Conservation (phyloP, 768 basidiomycete species). For the Tricholoma sp. region DNA sequence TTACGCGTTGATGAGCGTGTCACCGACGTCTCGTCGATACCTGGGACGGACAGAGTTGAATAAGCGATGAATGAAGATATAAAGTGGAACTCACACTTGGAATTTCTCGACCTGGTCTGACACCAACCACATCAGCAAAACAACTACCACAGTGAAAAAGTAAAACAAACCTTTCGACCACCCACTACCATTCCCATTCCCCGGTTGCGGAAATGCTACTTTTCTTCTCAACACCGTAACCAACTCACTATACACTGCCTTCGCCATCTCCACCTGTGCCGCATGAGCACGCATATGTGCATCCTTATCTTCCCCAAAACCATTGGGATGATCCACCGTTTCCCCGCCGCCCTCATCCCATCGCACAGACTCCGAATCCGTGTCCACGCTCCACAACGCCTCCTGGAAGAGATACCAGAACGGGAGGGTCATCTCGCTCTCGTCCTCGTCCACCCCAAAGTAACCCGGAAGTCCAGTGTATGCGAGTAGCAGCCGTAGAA, state of each 20-base stretch:
- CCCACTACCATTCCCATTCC: constrained; percentile 25
- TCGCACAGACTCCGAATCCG: background rate
- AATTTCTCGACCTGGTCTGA: constrained; percentile 80
- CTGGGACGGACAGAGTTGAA: constrained; percentile 25
- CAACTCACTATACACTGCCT: constrained; percentile 75
- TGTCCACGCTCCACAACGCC: constrained; percentile 56
- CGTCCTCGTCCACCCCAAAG: constrained; percentile 81
- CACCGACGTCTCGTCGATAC: constrained; percentile 82
- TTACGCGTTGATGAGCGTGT: constrained; percentile 85
- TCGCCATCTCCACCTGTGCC: constrained; percentile 51
- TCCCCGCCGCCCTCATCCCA: constrained; percentile 28
- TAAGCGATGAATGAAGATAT: too few species aligned
- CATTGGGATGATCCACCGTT: constrained; percentile 5
- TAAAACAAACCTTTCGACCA: constrained; percentile 65
- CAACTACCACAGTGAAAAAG: background rate
- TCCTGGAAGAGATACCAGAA: constrained; percentile 95
- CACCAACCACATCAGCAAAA: constrained; percentile 8
- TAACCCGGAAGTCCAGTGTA: constrained; percentile 71
- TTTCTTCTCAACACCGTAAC: constrained; percentile 70
- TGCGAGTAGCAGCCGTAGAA: constrained; percentile 64
- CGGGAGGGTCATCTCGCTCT: constrained; percentile 80
- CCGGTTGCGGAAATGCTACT: constrained; percentile 49
- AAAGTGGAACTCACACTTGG: constrained; percentile 54
- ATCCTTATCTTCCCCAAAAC: constrained; percentile 15
- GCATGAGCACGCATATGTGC: constrained; percentile 8